These are phyloP conservation scores for Paramecium tetraurelia DNA, from an alignment of 73 alveolate genomes.

Conservation along the genomic window DNA sequence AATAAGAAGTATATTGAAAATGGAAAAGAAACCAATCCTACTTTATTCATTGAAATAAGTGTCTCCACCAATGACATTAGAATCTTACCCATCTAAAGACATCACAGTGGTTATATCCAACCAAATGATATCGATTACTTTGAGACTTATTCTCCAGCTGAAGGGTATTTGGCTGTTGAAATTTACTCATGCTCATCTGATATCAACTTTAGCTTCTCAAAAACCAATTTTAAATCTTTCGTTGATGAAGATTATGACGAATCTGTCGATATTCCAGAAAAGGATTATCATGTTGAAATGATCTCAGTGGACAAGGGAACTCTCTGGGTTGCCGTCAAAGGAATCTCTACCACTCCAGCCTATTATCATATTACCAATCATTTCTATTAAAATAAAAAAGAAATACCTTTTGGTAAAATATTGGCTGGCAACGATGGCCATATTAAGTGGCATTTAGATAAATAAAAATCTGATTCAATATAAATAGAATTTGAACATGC, in stretches of 20 bases:
- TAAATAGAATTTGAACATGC: neutral
- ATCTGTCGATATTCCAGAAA: neutral
- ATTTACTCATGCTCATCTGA: neutral
- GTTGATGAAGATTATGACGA: slow-evolving; percentile 16
- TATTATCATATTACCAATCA: neutral
- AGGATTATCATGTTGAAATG: neutral
- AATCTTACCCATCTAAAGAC: neutral
- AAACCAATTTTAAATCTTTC: neutral
- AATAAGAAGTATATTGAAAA: neutral
- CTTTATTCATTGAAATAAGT: neutral
- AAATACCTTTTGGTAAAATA: slow-evolving; percentile 23
- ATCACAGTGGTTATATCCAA: neutral
- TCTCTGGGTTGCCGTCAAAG: neutral
- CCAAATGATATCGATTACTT: neutral
- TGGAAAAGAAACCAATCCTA: neutral
- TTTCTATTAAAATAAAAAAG: neutral
- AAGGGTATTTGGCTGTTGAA: neutral
- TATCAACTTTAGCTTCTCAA: neutral
- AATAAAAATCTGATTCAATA: neutral
- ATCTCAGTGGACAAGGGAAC: slow-evolving; percentile 15
- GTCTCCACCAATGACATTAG: neutral
- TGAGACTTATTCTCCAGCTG: neutral
- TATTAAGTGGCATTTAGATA: neutral
- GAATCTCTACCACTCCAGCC: neutral
- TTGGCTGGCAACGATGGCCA: slow-evolving; percentile 10